phyloP scores from a whole-genome alignment of 345 rosid genomes.

The Arabis alpina region DNA sequence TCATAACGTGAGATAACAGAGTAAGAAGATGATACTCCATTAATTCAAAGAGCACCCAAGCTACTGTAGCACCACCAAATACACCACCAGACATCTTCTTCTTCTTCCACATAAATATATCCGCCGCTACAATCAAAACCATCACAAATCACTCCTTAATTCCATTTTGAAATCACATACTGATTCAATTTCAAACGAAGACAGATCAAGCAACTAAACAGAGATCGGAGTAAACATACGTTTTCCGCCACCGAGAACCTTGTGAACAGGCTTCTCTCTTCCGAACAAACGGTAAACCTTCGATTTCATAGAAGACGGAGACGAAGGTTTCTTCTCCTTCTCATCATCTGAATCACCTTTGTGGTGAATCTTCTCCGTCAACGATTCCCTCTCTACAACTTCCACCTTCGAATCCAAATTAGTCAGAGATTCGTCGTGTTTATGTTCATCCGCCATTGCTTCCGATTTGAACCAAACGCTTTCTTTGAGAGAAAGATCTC shows the following conservation, averaged over 20 bases:
- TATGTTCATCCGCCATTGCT: constrained; percentile 45
- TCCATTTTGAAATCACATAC: no score
- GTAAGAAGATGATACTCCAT: constrained; percentile 79
- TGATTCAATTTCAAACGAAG: constrained; percentile 2
- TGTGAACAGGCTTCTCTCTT: constrained; percentile 54
- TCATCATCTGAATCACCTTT: constrained; percentile 48
- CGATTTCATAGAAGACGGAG: constrained; percentile 37
- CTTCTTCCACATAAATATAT: constrained; percentile 91
- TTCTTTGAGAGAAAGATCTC: constrained; percentile 35
- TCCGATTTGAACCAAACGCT: constrained; percentile 16
- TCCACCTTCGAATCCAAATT: constrained; percentile 28
- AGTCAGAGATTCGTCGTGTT: constrained; percentile 31
- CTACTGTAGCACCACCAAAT: constrained; percentile 71
- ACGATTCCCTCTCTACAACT: constrained; percentile 43
- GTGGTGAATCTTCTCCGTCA: constrained; percentile 50
- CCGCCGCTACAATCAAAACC: constrained; percentile 68
- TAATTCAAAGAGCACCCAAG: constrained; percentile 82
- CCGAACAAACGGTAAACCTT: constrained; percentile 75
- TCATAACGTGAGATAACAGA: constrained; percentile 66
- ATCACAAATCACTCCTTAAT: no score
- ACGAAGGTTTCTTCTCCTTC: constrained; percentile 26
- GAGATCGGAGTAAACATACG: constrained; percentile 34
- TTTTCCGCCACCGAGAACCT: constrained; percentile 46
- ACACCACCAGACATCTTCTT: constrained; percentile 86
- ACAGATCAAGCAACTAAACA: background rate